phyloP scores from a whole-genome alignment of 1,284 basidiomycete species.

The Wallemia mellicola region DNA sequence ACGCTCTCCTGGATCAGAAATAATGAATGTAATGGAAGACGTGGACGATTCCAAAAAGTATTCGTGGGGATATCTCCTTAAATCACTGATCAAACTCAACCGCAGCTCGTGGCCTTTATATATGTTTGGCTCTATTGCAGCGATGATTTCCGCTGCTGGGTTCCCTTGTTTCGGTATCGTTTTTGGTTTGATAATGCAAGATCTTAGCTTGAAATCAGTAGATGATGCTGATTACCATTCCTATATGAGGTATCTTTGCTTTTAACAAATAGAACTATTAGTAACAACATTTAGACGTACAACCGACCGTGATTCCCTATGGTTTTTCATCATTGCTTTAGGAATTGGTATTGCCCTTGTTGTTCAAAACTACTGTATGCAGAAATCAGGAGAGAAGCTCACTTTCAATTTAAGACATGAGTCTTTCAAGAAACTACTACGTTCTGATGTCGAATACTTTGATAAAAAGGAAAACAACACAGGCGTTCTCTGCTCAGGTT shows the following conservation, averaged over 20 bases:
- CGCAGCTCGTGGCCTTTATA: background rate
- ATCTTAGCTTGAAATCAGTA: background rate
- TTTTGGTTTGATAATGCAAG: background rate
- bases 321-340: no score
- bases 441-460: background rate
- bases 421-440: background rate
- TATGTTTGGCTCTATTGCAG: background rate
- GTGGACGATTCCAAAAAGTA: background rate
- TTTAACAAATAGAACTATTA: no score
- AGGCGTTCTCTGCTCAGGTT: constrained; percentile 44
- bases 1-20: no score
- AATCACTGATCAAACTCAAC: background rate
- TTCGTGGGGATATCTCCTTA: background rate
- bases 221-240: background rate
- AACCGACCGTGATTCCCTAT: no score
- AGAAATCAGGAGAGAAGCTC: constrained; percentile 9
- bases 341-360: background rate
- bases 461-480: constrained; percentile 19
- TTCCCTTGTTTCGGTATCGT: background rate
- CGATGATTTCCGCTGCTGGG: background rate
- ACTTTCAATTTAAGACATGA: background rate
- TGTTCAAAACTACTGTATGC: constrained; percentile 12
- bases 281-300: no score
- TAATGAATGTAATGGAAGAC: no score
- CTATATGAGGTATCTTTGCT: background rate